A percentile compares a stretch with the other conserved stretches of the same genome.
Evolutionary conservation across 257 asterid species (phyloP).

Genomic region (Ballota nigra): DNA sequence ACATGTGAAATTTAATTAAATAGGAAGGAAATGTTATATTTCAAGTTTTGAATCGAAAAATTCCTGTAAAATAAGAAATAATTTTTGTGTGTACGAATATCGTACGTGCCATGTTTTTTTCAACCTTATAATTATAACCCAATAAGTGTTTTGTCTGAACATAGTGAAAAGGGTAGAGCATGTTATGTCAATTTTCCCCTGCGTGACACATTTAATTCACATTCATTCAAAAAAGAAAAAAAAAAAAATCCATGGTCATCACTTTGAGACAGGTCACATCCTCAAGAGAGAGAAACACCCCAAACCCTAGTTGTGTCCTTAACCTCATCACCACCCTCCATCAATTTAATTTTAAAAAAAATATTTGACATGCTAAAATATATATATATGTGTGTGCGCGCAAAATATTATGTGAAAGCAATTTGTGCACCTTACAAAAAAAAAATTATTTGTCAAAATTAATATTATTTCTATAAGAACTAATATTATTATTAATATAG

Average conservation of each 20-base stretch:
- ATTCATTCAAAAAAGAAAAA: neutral
- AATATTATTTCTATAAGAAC: no score
- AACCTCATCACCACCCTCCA: conserved; percentile 31
- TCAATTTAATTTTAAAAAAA: no score
- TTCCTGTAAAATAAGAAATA: no score
- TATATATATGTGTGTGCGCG: no score
- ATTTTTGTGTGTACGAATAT: neutral
- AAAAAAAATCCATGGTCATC: conserved; percentile 34
- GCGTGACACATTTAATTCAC: conserved; percentile 29
- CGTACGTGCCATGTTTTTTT: neutral
- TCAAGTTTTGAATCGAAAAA: no score
- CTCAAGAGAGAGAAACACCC: conserved; percentile 50
- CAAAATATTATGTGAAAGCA: no score
- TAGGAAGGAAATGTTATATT: no score
- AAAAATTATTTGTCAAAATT: no score
- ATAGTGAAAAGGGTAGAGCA: conserved; percentile 20
- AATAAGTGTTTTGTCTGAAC: conserved; percentile 15
- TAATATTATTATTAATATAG: no score
- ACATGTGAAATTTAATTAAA: no score
- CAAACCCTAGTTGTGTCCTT: conserved; percentile 65
- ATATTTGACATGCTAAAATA: no score
- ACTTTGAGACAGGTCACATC: conserved; percentile 76
- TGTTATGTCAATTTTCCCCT: conserved; percentile 33
- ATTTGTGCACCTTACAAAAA: no score
- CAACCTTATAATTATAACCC: neutral